These are phyloP conservation scores for Thermochaetoides thermophila DNA, from an alignment of 495 filamentous ascomycete species.

Conservation along the genomic window DNA sequence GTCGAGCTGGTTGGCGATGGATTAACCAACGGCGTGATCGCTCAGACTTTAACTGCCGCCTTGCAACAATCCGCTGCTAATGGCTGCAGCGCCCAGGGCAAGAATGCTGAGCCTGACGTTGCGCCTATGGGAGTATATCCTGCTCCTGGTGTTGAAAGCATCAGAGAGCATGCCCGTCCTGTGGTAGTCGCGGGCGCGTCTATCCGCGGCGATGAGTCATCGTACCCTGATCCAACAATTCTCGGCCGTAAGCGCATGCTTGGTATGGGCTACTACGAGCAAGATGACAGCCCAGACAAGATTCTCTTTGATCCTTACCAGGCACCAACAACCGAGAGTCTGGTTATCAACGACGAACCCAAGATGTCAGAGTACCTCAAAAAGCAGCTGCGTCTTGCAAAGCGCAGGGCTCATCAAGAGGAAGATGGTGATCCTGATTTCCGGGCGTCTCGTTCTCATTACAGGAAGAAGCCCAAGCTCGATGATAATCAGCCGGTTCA, in stretches of 20 bases:
- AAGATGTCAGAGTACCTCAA: conserved; percentile 32
- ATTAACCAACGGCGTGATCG: conserved; percentile 14
- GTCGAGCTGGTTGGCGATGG: conserved; percentile 10
- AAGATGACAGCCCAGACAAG: conserved; percentile 34
- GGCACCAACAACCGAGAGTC: conserved; percentile 23
- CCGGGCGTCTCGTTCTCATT: conserved; percentile 18
- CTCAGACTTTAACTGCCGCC: conserved; percentile 20
- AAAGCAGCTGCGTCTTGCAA: conserved; percentile 31
- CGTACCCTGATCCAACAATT: conserved; percentile 34
- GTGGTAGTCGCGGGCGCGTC: conserved; percentile 17
- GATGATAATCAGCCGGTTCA: conserved; percentile 4
- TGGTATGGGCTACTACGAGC: conserved; percentile 40
- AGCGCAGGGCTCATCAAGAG: conserved; percentile 30
- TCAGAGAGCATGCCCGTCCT: conserved; percentile 2
- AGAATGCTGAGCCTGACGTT: conserved; percentile 10
- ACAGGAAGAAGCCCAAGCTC: conserved; percentile 22
- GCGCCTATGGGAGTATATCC: conserved; percentile 4
- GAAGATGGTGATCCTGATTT: conserved; percentile 35
- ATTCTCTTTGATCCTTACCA: conserved; percentile 38
- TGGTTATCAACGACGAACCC: conserved; percentile 23
- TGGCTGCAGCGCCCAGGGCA: conserved; percentile 14
- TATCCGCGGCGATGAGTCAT: conserved; percentile 19
- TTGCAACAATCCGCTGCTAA: conserved; percentile 20
- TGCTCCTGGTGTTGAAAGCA: background rate
- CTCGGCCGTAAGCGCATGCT: conserved; percentile 32